Evolutionary conservation across 73 alveolate species (phyloP).

Genomic region (Diophrys sp.): DNA sequence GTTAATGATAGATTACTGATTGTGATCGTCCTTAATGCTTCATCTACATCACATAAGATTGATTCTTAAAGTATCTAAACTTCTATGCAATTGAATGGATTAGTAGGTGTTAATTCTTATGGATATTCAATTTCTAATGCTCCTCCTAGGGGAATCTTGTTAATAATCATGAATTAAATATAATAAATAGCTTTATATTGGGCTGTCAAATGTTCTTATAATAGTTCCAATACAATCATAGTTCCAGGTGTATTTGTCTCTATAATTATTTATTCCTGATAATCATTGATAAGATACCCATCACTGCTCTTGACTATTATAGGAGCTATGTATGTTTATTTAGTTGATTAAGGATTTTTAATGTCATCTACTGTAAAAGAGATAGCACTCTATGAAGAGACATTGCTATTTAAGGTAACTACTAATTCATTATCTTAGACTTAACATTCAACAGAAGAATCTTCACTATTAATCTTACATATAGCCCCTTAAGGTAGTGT

Average conservation of each 20-base stretch:
- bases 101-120: background rate
- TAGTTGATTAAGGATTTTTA: background rate
- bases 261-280: no score
- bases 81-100: background rate
- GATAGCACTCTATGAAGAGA: background rate
- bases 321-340: background rate
- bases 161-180: no score
- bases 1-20: background rate
- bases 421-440: background rate
- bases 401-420: background rate
- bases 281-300: no score
- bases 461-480: background rate
- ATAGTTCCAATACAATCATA: no score
- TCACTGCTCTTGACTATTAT: background rate
- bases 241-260: no score
- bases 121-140: background rate
- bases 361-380: background rate
- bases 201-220: no score
- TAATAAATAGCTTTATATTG: no score
- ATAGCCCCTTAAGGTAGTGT: background rate
- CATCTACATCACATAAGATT: background rate
- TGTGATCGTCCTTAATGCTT: background rate
- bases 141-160: no score
- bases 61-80: no score
- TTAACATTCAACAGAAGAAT: background rate